Evolutionary conservation across 1,284 basidiomycete species (phyloP).

Genomic region (Sanghuangporus sanghuang): DNA sequence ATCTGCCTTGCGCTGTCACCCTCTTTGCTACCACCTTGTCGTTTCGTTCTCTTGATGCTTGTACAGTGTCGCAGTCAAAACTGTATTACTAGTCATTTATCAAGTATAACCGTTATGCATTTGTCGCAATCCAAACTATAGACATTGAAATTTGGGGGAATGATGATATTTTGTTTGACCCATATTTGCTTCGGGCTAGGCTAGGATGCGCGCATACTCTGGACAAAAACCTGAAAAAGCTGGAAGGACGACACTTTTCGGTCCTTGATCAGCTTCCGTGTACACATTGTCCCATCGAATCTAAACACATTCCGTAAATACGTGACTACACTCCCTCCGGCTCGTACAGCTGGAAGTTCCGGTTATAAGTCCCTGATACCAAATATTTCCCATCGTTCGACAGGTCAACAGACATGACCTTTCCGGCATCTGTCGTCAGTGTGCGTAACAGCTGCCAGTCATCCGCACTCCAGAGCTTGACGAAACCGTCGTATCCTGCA

Average conservation of each 20-base stretch:
- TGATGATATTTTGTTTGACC: background rate
- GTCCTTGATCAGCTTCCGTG: too few relatives aligned
- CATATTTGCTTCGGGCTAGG: too few relatives aligned
- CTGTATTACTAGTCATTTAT: slow-evolving; percentile 21
- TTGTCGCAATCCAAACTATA: background rate
- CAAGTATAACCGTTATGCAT: slow-evolving; percentile 24
- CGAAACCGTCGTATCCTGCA: slow-evolving; percentile 91
- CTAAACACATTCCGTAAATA: background rate
- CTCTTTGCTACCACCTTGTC: background rate
- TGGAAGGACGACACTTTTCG: too few relatives aligned
- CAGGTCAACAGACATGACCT: slow-evolving; percentile 97
- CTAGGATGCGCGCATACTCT: too few relatives aligned
- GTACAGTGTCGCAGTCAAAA: slow-evolving; percentile 10
- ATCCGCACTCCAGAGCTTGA: slow-evolving; percentile 96
- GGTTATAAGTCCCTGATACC: slow-evolving; percentile 87
- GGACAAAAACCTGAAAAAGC: too few relatives aligned
- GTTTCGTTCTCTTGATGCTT: slow-evolving; percentile 3
- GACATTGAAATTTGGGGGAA: background rate
- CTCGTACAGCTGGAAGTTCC: slow-evolving; percentile 89
- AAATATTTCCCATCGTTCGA: slow-evolving; percentile 79
- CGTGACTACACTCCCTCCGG: slow-evolving; percentile 43
- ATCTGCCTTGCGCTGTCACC: background rate
- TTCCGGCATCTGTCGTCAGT: slow-evolving; percentile 89
- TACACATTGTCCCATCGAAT: too few relatives aligned
- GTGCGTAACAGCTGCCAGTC: slow-evolving; percentile 93